These are phyloP conservation scores for Turritis glabra DNA, from an alignment of 345 rosid genomes.

Conservation along the genomic window DNA sequence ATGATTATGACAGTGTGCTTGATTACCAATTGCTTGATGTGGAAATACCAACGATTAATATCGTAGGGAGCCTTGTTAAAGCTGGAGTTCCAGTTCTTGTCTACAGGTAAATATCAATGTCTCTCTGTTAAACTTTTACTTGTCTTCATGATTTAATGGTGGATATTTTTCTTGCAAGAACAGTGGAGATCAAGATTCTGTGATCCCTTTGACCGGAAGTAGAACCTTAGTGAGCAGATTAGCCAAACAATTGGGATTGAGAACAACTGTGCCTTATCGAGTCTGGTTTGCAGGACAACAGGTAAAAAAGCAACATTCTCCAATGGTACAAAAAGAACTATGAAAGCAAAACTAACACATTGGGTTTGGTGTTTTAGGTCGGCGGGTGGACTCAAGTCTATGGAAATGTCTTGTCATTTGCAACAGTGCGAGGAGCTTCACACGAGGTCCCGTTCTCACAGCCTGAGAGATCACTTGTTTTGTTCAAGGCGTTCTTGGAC, in stretches of 20 bases:
- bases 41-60: slow-evolving; percentile 75
- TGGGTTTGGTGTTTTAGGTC: slow-evolving; percentile 51
- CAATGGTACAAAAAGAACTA: background rate
- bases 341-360: slow-evolving; percentile 13
- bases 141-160: background rate
- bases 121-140: background rate
- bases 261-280: slow-evolving; percentile 67
- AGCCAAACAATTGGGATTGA: slow-evolving; percentile 60
- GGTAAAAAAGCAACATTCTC: slow-evolving; percentile 37
- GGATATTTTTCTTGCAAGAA: slow-evolving; percentile 16
- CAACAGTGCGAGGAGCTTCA: slow-evolving; percentile 95
- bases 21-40: slow-evolving; percentile 75
- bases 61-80: slow-evolving; percentile 61
- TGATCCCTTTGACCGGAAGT: slow-evolving; percentile 85
- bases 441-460: slow-evolving; percentile 97
- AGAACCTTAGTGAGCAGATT: slow-evolving; percentile 61
- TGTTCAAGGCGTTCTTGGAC: slow-evolving; percentile 70
- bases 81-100: slow-evolving; percentile 82
- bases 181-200: slow-evolving; percentile 99
- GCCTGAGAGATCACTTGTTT: slow-evolving; percentile 90
- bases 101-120: slow-evolving; percentile 61
- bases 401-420: slow-evolving; percentile 73
- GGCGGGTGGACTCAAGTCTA: slow-evolving; percentile 99
- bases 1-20: slow-evolving; percentile 56
- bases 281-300: slow-evolving; percentile 94